Base-by-base conservation (phyloP, 1,284 basidiomycete genomes). In the Testicularia cyperi region DNA sequence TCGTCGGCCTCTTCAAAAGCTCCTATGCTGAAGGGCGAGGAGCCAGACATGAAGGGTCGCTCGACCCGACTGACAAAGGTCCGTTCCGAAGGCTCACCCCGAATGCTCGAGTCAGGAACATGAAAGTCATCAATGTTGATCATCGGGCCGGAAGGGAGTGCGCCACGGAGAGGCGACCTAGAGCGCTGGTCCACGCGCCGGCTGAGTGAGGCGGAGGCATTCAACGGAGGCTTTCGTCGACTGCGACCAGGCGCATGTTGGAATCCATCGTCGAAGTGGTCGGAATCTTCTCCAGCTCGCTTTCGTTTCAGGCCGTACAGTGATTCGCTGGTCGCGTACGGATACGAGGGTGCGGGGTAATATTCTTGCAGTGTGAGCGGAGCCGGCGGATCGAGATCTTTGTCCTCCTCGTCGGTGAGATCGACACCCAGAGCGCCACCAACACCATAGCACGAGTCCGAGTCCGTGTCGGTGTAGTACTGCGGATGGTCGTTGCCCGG, bases 391-490 rank as follows among this genome's bases (percentile, higher is more conserved):
- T 56, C 31, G 14, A 65, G 42, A 22, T 65, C 56, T 38, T 58
- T 49, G 43, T 63, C 60, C 24, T 63, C 60, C 29, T 63, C 60
- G 18, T 63, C 60, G 3, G 49, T 63, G 2, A 57, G 28, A 14
- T 53, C 42, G 25, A 45, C 49, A 10, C 58, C 58, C n/a, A 48
- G 30, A 26, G 46, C 57, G n/a, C 54, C 60, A 9, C 45, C 45
- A 4, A 25, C 60, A 15, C 54, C 54, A 16, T 54, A 63, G 49
- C 60, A 63, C 3, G 60, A 63, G 24, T 66, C 64, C 21, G 64
- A 57, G 44, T 66, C 64, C 0, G 68, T 65, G 39, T 70, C 68
- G 2, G 68, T 68, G 43, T 70, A 70, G 45, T 70, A 70, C 36
- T 67, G 49, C 4, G 60, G 64, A 24, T 70, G 65, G 21, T 70